These are phyloP conservation scores for Suillus paluster DNA, from an alignment of 768 basidiomycete genomes.

Conservation along the genomic window DNA sequence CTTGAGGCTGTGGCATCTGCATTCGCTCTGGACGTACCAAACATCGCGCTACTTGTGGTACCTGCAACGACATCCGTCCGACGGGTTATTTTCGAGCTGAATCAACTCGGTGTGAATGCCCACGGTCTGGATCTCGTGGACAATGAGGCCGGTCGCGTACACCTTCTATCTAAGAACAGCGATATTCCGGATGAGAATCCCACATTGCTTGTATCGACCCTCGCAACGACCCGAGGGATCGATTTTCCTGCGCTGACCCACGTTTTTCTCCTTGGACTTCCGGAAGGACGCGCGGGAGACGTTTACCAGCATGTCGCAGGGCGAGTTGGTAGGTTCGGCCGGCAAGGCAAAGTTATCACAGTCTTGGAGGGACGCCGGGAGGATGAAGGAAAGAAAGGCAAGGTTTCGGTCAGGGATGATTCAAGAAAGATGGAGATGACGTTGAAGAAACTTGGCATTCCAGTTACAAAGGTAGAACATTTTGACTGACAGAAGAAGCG, in stretches of 20 bases:
- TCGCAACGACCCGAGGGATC: slow-evolving; percentile 72
- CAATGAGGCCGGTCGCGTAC: slow-evolving; percentile 45
- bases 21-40: slow-evolving; percentile 76
- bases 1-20: slow-evolving; percentile 72
- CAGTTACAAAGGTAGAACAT: slow-evolving; percentile 51
- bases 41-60: slow-evolving; percentile 67
- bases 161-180: slow-evolving; percentile 43
- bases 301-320: slow-evolving; percentile 74
- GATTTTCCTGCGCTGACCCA: slow-evolving; percentile 74
- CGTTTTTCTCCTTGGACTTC: slow-evolving; percentile 73
- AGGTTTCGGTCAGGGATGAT: slow-evolving; percentile 33
- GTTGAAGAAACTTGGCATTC: slow-evolving; percentile 48
- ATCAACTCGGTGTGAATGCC: slow-evolving; percentile 68
- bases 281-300: slow-evolving; percentile 55
- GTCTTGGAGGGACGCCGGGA: slow-evolving; percentile 50
- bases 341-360: slow-evolving; percentile 67
- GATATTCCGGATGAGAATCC: slow-evolving; percentile 51
- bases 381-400: slow-evolving; percentile 32
- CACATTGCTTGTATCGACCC: slow-evolving; percentile 67
- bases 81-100: slow-evolving; percentile 67
- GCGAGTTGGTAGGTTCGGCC: slow-evolving; percentile 74
- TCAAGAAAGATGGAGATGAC: slow-evolving; percentile 48
- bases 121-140: slow-evolving; percentile 58
- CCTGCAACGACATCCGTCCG: slow-evolving; percentile 64
- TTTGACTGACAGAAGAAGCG: slow-evolving; percentile 45